Percentiles rank a stretch among this genome's conserved stretches.
These are phyloP conservation scores for Naganishia sp. DNA, from an alignment of 1,284 basidiomycete species.

Conservation along the genomic window DNA sequence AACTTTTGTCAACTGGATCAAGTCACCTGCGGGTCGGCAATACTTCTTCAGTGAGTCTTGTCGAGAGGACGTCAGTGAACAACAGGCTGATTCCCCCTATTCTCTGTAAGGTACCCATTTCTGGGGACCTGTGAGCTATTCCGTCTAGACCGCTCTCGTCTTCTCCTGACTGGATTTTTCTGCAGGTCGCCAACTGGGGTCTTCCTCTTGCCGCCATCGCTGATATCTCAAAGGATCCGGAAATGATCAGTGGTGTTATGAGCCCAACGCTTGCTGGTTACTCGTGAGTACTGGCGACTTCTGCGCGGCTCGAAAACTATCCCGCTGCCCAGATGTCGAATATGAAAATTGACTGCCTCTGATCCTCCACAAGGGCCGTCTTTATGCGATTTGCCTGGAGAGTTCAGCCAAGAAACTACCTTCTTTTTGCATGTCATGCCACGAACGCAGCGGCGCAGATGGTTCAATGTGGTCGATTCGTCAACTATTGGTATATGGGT, in stretches of 20 bases:
- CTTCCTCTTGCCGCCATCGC: slow-evolving; percentile 86
- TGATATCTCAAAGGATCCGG: slow-evolving; percentile 87
- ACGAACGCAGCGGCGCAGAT: slow-evolving; percentile 86
- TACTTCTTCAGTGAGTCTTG: slow-evolving; percentile 85
- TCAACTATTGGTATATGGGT: slow-evolving; percentile 74
- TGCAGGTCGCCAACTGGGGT: slow-evolving; percentile 93
- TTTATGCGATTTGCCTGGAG: slow-evolving; percentile 98
- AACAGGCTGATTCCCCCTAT: not conserved
- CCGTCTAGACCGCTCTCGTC: too few relatives aligned
- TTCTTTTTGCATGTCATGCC: slow-evolving; percentile 86
- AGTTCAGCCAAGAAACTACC: slow-evolving; percentile 76
- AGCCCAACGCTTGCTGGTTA: slow-evolving; percentile 83
- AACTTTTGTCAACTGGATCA: slow-evolving; percentile 78
- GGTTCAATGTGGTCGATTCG: slow-evolving; percentile 77
- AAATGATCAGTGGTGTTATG: slow-evolving; percentile 91
- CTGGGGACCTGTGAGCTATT: slow-evolving; percentile 78
- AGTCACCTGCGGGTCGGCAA: slow-evolving; percentile 81
- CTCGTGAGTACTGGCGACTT: slow-evolving; percentile 67
- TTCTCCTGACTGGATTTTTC: not conserved
- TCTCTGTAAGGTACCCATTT: slow-evolving; percentile 77
- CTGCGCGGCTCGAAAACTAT: too few relatives aligned
- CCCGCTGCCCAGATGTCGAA: too few relatives aligned
- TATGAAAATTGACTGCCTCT: not conserved
- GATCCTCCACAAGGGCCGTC: slow-evolving; percentile 63
- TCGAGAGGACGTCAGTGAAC: too few relatives aligned